Evolutionary conservation across 2,329 filamentous ascomycete genomes (phyloP).

Genomic region (Fusarium globosum): DNA sequence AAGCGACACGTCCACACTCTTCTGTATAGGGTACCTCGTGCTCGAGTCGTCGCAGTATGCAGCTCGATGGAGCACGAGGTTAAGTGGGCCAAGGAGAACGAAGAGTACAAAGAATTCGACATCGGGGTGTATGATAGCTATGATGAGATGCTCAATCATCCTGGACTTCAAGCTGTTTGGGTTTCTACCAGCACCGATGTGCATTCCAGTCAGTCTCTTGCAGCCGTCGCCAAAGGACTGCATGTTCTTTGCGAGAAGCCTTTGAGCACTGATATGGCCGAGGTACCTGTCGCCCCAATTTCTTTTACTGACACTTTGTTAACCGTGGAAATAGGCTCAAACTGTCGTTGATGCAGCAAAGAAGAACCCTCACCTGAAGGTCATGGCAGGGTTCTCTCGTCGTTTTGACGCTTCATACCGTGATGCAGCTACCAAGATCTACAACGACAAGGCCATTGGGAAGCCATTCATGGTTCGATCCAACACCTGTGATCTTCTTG

Average conservation of each 20-base stretch:
- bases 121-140: slow-evolving; percentile 27
- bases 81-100: slow-evolving; percentile 17
- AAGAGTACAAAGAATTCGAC: slow-evolving; percentile 26
- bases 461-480: slow-evolving; percentile 69
- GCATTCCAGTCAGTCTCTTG: slow-evolving; percentile 24
- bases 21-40: slow-evolving; percentile 27
- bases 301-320: no score
- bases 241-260: slow-evolving; percentile 40
- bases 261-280: slow-evolving; percentile 53
- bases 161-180: slow-evolving; percentile 30
- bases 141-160: slow-evolving; percentile 31
- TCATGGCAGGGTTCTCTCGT: slow-evolving; percentile 59
- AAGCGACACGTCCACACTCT: slow-evolving; percentile 31
- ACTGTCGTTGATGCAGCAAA: slow-evolving; percentile 67
- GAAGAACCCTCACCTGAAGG: slow-evolving; percentile 68
- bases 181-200: slow-evolving; percentile 33
- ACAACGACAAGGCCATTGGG: slow-evolving; percentile 64
- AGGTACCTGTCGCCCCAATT: slow-evolving; percentile 54
- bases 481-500: slow-evolving; percentile 75
- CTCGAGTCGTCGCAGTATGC: slow-evolving; percentile 27
- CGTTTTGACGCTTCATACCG: slow-evolving; percentile 73
- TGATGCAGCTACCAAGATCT: slow-evolving; percentile 64
- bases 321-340: slow-evolving; percentile 58
- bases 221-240: slow-evolving; percentile 21
- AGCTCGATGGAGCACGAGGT: slow-evolving; percentile 20